Evolutionary conservation across 2,329 filamentous ascomycete genomes (phyloP).

Genomic region (Phialemonium atrogriseum): DNA sequence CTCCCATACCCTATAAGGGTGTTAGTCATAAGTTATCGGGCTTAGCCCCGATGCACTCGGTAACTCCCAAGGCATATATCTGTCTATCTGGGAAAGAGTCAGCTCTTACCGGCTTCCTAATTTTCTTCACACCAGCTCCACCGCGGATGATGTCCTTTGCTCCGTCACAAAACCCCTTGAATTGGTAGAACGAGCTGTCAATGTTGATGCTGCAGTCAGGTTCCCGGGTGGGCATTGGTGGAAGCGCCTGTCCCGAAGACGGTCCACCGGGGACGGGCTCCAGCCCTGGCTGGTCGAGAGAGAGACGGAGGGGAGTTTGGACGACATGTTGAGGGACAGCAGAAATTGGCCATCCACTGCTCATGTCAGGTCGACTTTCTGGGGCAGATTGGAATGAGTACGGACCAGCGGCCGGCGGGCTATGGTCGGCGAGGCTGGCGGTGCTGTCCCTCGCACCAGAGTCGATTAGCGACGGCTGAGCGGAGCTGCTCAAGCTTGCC

Average conservation of each 20-base stretch:
- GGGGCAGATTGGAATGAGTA: not conserved
- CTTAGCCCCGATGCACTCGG: too few relatives aligned
- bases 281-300: conserved; percentile 1
- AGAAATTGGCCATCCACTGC: conserved; percentile 3
- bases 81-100: too few relatives aligned
- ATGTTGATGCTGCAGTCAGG: conserved; percentile 34
- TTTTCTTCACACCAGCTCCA: conserved; percentile 39
- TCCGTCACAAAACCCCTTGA: conserved; percentile 48
- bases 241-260: conserved; percentile 3
- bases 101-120: conserved; percentile 38
- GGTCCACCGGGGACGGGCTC: not conserved
- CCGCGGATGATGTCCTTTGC: conserved; percentile 41
- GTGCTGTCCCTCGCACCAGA: not conserved
- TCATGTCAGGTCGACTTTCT: conserved; percentile 2
- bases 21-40: too few relatives aligned
- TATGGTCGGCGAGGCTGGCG: conserved; percentile 1
- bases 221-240: conserved; percentile 13
- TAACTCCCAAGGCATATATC: too few relatives aligned
- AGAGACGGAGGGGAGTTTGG: too few relatives aligned
- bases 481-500: conserved; percentile 1
- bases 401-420: not conserved
- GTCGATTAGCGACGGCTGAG: not conserved
- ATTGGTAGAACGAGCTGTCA: conserved; percentile 40
- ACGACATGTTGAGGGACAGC: too few relatives aligned
- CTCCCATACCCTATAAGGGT: conserved; percentile 16